Evolutionary conservation across 176 grass and related monocot genomes (phyloP).

Genomic region (Oryza brachyantha): DNA sequence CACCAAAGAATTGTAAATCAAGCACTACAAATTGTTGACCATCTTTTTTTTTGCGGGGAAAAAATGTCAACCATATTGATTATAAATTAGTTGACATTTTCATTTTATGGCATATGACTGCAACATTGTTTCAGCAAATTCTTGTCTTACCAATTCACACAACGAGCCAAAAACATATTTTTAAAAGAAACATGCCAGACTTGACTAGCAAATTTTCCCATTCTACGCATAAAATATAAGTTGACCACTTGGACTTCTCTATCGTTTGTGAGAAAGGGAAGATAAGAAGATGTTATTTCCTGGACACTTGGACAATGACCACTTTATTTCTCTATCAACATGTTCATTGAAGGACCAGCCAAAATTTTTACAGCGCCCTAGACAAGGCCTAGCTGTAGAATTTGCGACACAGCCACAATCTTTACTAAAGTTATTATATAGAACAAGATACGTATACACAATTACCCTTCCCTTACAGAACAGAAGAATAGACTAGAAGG

Average conservation of each 20-base stretch:
- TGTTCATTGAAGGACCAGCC: not conserved
- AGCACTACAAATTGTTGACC: not conserved
- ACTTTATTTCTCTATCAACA: not conserved
- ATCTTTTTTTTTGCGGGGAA: not conserved
- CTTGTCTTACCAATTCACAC: not conserved
- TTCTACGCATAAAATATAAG: not conserved
- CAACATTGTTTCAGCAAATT: not conserved
- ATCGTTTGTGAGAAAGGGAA: not conserved
- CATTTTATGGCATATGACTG: constrained; percentile 2
- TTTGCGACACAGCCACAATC: not conserved
- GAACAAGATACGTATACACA: constrained; percentile 21
- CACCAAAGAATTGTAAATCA: not conserved
- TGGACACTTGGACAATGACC: not conserved
- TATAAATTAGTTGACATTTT: constrained; percentile 20
- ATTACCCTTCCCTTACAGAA: constrained; percentile 14
- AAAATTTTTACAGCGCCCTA: constrained; percentile 11
- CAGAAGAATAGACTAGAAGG: constrained; percentile 16
- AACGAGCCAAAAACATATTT: not conserved
- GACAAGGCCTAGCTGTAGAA: not conserved
- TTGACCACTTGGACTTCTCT: not conserved
- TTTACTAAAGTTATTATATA: constrained; percentile 28
- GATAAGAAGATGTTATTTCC: not conserved
- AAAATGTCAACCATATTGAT: not conserved
- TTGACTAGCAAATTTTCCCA: not conserved
- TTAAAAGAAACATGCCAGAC: too few relatives aligned